Percentiles rank a stretch among this genome's conserved stretches.
phyloP scores from a whole-genome alignment of 495 filamentous ascomycete species.

The Penicillium cosmopolitanum region DNA sequence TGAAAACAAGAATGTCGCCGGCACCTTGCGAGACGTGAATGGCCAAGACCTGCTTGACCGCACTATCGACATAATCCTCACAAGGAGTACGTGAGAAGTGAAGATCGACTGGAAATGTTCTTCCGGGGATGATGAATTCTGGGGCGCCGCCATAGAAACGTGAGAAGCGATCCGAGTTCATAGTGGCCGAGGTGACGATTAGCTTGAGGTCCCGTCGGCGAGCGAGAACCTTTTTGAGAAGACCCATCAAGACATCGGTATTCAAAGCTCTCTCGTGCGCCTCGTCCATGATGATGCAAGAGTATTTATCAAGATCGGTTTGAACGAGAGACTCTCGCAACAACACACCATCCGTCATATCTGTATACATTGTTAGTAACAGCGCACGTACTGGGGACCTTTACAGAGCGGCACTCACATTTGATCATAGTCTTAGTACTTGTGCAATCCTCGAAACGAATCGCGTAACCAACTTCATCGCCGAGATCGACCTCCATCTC shows the following conservation, averaged over 20 bases:
- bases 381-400: neutral
- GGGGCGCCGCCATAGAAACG: conserved; percentile 98
- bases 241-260: conserved; percentile 95
- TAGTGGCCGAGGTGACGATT: conserved; percentile 97
- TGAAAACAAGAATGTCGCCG: conserved; percentile 97
- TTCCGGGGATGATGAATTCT: conserved; percentile 94
- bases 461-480: conserved; percentile 89
- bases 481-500: conserved; percentile 99
- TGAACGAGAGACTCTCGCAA: conserved; percentile 92
- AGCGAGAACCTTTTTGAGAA: conserved; percentile 95
- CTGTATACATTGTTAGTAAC: conserved; percentile 35
- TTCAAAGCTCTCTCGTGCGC: conserved; percentile 97
- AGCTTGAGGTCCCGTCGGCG: conserved; percentile 90
- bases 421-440: conserved; percentile 94
- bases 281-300: conserved; percentile 99
- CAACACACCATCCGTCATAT: conserved; percentile 98
- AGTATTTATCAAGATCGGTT: conserved; percentile 92
- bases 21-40: conserved; percentile 92
- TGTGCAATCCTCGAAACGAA: conserved; percentile 98
- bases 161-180: conserved; percentile 97
- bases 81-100: conserved; percentile 95
- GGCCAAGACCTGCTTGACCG: conserved; percentile 94
- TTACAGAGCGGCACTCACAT: conserved; percentile 49
- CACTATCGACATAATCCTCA: conserved; percentile 97
- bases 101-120: conserved; percentile 96